Conservation (phyloP, 352 stramenopile genomes). For the Globisporangium sylvaticum region DNA sequence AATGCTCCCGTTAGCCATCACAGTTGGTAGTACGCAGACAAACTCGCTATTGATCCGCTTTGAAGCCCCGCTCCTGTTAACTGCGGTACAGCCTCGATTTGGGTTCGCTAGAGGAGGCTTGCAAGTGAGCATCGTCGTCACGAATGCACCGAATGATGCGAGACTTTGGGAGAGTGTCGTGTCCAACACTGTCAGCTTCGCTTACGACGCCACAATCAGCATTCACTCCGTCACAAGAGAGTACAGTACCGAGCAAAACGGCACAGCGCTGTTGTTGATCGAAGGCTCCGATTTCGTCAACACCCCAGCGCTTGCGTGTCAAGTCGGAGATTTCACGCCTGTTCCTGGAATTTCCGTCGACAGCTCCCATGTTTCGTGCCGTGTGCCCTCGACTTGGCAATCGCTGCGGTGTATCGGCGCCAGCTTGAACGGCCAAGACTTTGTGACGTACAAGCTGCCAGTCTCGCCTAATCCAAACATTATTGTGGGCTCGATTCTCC, state of each 20-base stretch:
- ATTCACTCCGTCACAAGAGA: constrained; percentile 21
- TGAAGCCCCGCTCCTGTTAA: constrained; percentile 20
- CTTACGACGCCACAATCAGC: constrained; percentile 20
- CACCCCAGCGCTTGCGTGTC: constrained; percentile 23
- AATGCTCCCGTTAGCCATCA: constrained; percentile 23
- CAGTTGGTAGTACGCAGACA: constrained; percentile 11
- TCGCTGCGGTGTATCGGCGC: constrained; percentile 18
- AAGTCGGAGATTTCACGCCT: constrained; percentile 12
- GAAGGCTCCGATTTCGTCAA: constrained; percentile 31
- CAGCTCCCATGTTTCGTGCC: constrained; percentile 14
- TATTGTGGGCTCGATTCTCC: constrained; percentile 24
- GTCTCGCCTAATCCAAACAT: constrained; percentile 17
- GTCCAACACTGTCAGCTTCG: constrained; percentile 27
- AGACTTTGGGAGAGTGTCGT: constrained; percentile 15
- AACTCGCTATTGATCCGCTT: constrained; percentile 37
- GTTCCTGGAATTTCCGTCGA: constrained; percentile 16
- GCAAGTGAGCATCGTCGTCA: constrained; percentile 19
- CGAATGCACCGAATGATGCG: background rate
- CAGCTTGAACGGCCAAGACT: constrained; percentile 39
- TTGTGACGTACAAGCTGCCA: constrained; percentile 16
- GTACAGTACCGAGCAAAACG: constrained; percentile 17
- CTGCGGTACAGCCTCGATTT: constrained; percentile 18
- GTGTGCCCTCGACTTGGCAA: background rate
- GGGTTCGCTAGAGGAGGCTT: constrained; percentile 31
- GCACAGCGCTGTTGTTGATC: constrained; percentile 18